These are phyloP conservation scores for Cotoneaster glaucophyllus DNA, from an alignment of 306 rosid genomes.

Conservation along the genomic window DNA sequence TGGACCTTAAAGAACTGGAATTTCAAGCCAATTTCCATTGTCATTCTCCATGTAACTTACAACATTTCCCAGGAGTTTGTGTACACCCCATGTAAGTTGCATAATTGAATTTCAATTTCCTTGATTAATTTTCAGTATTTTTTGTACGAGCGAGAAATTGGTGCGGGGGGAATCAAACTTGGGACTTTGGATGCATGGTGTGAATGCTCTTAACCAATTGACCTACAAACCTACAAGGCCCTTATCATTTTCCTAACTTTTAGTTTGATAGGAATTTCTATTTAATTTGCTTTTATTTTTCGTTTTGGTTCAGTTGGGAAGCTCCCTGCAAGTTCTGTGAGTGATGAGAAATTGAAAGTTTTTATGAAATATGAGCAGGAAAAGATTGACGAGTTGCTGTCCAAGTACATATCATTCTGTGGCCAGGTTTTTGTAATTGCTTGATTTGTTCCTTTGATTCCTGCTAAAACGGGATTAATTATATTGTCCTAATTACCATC, in stretches of 20 bases:
- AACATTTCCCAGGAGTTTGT: constrained; percentile 50
- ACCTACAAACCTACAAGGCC: no score
- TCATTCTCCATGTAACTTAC: constrained; percentile 47
- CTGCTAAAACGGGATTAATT: neutral
- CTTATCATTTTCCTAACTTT: neutral
- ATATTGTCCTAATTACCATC: neutral
- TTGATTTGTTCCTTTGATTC: neutral
- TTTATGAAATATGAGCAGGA: constrained; percentile 45
- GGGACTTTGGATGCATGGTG: no score
- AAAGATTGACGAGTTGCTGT: constrained; percentile 48
- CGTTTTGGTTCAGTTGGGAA: constrained; percentile 48
- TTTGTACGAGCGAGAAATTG: no score
- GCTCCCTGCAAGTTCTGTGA: constrained; percentile 73
- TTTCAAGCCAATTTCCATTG: constrained; percentile 56
- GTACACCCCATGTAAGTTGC: constrained; percentile 64
- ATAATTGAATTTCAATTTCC: neutral
- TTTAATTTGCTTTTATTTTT: constrained; percentile 5
- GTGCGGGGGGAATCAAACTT: no score
- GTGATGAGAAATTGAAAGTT: constrained; percentile 59
- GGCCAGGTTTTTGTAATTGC: constrained; percentile 45
- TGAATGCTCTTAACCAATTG: no score
- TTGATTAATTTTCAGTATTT: neutral
- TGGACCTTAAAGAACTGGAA: constrained; percentile 49
- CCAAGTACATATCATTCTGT: constrained; percentile 55
- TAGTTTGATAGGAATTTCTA: constrained; percentile 5